Conservation (phyloP, 345 rosid genomes). For the Gossypium stocksii region DNA sequence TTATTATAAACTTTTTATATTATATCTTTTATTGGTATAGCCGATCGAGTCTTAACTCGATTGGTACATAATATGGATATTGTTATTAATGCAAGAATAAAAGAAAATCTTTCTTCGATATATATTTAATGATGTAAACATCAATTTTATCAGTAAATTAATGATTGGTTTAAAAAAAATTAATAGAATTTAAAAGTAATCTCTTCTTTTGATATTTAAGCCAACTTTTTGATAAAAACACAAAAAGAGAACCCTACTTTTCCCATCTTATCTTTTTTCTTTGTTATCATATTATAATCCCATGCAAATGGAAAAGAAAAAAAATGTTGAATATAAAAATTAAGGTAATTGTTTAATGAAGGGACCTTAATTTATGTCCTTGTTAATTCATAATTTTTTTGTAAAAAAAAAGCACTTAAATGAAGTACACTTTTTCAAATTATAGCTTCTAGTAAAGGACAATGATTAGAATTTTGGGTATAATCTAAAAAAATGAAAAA, state of each 20-base stretch:
- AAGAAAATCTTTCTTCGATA: no score
- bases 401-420: neutral
- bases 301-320: neutral
- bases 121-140: no score
- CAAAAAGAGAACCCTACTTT: neutral
- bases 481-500: neutral
- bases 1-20: neutral
- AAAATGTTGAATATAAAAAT: neutral
- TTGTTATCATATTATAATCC: neutral
- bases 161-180: neutral
- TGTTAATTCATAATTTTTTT: neutral
- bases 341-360: neutral
- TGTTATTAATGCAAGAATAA: no score
- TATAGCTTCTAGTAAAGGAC: neutral
- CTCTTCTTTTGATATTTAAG: neutral
- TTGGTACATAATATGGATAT: no score
- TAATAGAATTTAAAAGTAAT: neutral
- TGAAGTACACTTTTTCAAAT: neutral
- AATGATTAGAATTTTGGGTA: neutral
- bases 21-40: accelerated
- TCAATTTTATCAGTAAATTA: no score
- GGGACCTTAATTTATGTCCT: neutral
- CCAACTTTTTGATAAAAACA: neutral
- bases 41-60: no score
- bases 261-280: neutral